phyloP scores from a whole-genome alignment of 208 protist species.

The Trypanosoma boissoni region DNA sequence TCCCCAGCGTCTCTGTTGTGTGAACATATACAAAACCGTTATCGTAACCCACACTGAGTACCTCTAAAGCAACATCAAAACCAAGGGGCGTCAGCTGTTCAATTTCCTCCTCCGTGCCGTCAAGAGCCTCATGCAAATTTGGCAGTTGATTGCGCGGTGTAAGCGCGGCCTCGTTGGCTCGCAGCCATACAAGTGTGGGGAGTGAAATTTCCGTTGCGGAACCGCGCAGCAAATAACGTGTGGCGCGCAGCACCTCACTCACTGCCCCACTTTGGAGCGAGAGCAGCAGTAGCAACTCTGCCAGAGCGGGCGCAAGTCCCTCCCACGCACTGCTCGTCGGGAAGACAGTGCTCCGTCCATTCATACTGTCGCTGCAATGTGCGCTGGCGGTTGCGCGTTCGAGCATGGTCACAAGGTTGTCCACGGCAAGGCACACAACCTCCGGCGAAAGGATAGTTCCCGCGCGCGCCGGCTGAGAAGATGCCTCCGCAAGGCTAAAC shows the following conservation, averaged over 20 bases:
- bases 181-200: constrained; percentile 48
- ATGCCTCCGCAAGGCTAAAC: constrained; percentile 61
- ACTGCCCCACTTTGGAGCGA: constrained; percentile 71
- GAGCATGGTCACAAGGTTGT: constrained; percentile 46
- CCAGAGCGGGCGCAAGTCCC: constrained; percentile 26
- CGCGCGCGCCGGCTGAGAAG: constrained; percentile 1
- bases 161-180: constrained; percentile 33
- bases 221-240: constrained; percentile 55
- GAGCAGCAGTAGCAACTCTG: constrained; percentile 70
- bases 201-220: constrained; percentile 33
- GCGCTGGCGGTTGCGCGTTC: constrained; percentile 23
- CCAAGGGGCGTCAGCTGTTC: constrained; percentile 52
- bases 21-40: constrained; percentile 57
- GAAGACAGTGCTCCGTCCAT: neutral
- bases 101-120: constrained; percentile 47
- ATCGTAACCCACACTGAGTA: constrained; percentile 68
- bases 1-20: constrained; percentile 50
- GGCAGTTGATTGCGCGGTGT: constrained; percentile 45
- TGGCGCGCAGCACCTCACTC: constrained; percentile 62
- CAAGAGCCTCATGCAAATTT: constrained; percentile 47
- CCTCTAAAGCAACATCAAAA: constrained; percentile 19
- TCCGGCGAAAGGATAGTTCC: constrained; percentile 40
- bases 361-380: neutral
- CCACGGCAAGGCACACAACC: constrained; percentile 54
- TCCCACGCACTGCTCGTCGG: no score